phyloP scores from a whole-genome alignment of 2,329 filamentous ascomycete species.

The Pyrenochaeta sp. region DNA sequence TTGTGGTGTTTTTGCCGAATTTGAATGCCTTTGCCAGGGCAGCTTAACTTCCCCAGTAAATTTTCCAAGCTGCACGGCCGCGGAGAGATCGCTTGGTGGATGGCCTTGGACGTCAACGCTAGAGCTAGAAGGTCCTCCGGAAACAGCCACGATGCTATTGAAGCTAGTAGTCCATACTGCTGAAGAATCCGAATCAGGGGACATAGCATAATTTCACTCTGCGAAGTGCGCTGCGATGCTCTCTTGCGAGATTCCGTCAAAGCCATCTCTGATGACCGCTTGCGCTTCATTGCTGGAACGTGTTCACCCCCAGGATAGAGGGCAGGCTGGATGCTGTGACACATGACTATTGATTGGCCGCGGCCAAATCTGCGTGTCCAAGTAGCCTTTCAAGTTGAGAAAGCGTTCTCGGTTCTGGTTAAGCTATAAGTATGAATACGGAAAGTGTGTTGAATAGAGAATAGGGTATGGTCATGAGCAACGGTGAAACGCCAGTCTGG shows the following conservation, averaged over 20 bases:
- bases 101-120: conserved; percentile 36
- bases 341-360: not conserved
- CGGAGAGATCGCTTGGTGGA: conserved; percentile 33
- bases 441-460: too few relatives aligned
- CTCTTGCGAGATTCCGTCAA: conserved; percentile 14
- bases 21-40: conserved; percentile 35
- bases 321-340: conserved; percentile 2
- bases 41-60: conserved; percentile 35
- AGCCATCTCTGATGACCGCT: conserved; percentile 18
- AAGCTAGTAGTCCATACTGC: conserved; percentile 41
- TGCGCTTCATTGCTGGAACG: conserved; percentile 27
- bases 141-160: conserved; percentile 31
- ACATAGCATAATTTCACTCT: conserved; percentile 10
- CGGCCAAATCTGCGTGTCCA: not conserved
- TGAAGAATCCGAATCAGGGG: conserved; percentile 27
- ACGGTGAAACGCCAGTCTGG: too few relatives aligned
- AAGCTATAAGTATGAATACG: too few relatives aligned
- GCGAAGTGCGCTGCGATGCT: not conserved
- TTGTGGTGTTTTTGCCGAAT: conserved; percentile 32
- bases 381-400: too few relatives aligned
- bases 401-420: too few relatives aligned
- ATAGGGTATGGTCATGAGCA: too few relatives aligned
- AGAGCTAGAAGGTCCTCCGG: conserved; percentile 40
- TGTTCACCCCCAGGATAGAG: conserved; percentile 2
- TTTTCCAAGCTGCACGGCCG: conserved; percentile 33